Conservation (phyloP, 257 asterid species). For the Cordia subcordata region DNA sequence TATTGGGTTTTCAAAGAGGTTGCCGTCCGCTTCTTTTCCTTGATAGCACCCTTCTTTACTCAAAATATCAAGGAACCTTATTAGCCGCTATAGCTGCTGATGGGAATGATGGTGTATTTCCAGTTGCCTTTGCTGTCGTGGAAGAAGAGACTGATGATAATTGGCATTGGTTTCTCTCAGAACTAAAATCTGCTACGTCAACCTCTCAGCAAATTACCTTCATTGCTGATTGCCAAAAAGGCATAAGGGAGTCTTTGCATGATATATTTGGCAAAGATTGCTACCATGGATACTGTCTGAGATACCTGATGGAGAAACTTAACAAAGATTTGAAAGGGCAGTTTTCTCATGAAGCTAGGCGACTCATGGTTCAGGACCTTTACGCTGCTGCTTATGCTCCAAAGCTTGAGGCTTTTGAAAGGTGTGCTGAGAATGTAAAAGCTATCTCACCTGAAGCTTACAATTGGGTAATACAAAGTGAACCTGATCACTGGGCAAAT, state of each 20-base stretch:
- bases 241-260: slow-evolving; percentile 60
- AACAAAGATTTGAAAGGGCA: slow-evolving; percentile 86
- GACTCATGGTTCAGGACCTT: slow-evolving; percentile 92
- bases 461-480: slow-evolving; percentile 72
- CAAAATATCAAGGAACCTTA: slow-evolving; percentile 87
- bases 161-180: slow-evolving; percentile 94
- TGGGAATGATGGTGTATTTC: slow-evolving; percentile 87
- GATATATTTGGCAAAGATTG: slow-evolving; percentile 78
- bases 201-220: slow-evolving; percentile 71
- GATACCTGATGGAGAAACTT: slow-evolving; percentile 89
- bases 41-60: slow-evolving; percentile 87
- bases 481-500: slow-evolving; percentile 94
- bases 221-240: slow-evolving; percentile 89
- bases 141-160: slow-evolving; percentile 90
- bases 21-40: slow-evolving; percentile 97
- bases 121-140: slow-evolving; percentile 91
- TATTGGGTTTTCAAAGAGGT: slow-evolving; percentile 68
- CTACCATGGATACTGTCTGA: slow-evolving; percentile 85
- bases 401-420: slow-evolving; percentile 61
- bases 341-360: slow-evolving; percentile 97
- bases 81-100: slow-evolving; percentile 91
- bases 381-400: slow-evolving; percentile 86
- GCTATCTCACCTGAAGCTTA: slow-evolving; percentile 96
- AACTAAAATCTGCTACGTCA: slow-evolving; percentile 73
- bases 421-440: slow-evolving; percentile 69